phyloP scores from a whole-genome alignment of 169 alveolate species.

The Cardiosporidium cionae region DNA sequence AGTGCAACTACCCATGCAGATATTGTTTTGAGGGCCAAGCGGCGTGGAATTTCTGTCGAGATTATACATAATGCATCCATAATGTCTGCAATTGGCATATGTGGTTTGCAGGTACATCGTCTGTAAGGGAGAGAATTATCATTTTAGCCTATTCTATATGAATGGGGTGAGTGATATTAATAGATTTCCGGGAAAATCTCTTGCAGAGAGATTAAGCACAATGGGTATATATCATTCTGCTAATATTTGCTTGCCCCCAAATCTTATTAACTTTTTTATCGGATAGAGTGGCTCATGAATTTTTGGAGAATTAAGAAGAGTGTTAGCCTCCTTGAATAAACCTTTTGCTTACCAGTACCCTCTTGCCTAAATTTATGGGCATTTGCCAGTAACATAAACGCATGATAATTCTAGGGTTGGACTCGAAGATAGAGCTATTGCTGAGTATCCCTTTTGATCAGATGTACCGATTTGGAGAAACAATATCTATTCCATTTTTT shows the following conservation, averaged over 20 bases:
- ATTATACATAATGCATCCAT: constrained; percentile 78
- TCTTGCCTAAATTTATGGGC: too few relatives aligned
- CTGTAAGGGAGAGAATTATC: not conserved
- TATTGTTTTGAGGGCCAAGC: constrained; percentile 62
- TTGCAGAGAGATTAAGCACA: not conserved
- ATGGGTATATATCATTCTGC: not conserved
- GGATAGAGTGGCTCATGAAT: too few relatives aligned
- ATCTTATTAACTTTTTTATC: too few relatives aligned
- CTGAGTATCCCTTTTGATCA: constrained; percentile 42
- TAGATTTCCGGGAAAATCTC: not conserved
- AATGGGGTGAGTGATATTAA: not conserved
- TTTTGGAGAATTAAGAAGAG: too few relatives aligned
- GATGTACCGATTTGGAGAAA: constrained; percentile 96
- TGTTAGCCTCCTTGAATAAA: too few relatives aligned
- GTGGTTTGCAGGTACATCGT: constrained; percentile 54
- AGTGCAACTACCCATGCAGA: constrained; percentile 85
- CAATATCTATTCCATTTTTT: constrained; percentile 94
- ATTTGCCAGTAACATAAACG: too few relatives aligned
- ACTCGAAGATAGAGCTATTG: too few relatives aligned
- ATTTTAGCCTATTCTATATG: not conserved
- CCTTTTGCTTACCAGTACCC: too few relatives aligned
- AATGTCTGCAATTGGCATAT: constrained; percentile 59
- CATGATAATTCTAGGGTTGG: too few relatives aligned
- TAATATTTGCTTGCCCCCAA: too few relatives aligned
- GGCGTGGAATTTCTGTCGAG: constrained; percentile 61